Percentiles rank a stretch among this genome's conserved stretches.
These are phyloP conservation scores for Fraxinus americana DNA, from an alignment of 257 asterid species.

Conservation along the genomic window DNA sequence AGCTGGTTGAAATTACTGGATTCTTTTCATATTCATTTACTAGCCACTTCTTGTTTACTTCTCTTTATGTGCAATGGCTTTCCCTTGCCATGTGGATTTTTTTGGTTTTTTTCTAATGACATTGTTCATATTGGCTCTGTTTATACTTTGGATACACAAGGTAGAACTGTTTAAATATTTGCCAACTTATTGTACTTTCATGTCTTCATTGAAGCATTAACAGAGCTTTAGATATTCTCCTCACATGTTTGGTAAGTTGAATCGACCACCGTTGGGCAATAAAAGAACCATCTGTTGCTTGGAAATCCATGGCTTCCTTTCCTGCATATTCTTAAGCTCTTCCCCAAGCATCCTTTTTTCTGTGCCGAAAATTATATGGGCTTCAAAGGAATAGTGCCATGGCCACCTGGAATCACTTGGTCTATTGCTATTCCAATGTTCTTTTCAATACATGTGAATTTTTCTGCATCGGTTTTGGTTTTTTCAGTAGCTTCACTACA, in stretches of 20 bases:
- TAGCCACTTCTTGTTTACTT: slow-evolving; percentile 12
- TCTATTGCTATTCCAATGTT: neutral
- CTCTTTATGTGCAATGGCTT: slow-evolving; percentile 10
- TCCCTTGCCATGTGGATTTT: slow-evolving; percentile 27
- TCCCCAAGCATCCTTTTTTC: neutral
- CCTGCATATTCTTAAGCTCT: neutral
- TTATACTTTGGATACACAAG: slow-evolving; percentile 17
- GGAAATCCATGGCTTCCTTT: neutral
- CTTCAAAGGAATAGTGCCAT: neutral
- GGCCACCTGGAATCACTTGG: neutral
- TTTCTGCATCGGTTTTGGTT: neutral
- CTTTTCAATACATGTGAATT: neutral
- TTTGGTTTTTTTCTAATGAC: neutral
- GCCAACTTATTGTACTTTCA: neutral
- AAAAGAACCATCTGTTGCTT: neutral
- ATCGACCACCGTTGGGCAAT: too few relatives aligned
- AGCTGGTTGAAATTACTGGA: slow-evolving; percentile 5
- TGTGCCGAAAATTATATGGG: neutral
- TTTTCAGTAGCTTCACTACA: neutral
- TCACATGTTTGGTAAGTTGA: neutral
- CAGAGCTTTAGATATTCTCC: neutral
- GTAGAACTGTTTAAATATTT: slow-evolving; percentile 11
- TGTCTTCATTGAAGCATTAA: neutral
- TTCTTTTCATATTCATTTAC: slow-evolving; percentile 1
- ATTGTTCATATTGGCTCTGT: slow-evolving; percentile 24